Conservation (phyloP, 2,329 filamentous ascomycete species). For the Berkeleyomyces rouxiae region DNA sequence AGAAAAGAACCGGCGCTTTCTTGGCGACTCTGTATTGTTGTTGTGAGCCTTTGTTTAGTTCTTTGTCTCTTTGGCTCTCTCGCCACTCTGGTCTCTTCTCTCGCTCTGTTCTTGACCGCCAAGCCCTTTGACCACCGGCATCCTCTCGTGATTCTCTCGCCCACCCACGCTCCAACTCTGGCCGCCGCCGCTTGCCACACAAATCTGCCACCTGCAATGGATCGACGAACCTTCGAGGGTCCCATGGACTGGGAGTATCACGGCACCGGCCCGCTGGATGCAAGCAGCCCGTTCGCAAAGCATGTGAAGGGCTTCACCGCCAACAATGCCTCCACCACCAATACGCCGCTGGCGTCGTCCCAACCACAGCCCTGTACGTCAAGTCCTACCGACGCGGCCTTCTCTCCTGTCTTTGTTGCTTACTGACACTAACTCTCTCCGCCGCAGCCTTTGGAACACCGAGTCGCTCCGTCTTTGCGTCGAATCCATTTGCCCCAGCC, state of each 20-base stretch:
- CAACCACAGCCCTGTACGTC: neutral
- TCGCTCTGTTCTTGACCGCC: neutral
- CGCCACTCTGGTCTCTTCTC: neutral
- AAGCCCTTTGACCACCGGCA: neutral
- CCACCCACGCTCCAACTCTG: too few species aligned
- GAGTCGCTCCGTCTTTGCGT: conserved; percentile 17
- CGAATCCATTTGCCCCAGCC: conserved; percentile 22
- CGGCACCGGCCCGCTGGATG: conserved; percentile 38
- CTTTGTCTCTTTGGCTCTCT: neutral
- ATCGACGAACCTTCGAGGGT: conserved; percentile 39
- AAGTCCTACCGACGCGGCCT: neutral
- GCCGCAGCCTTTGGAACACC: neutral
- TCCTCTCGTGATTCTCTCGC: too few species aligned
- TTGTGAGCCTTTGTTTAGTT: neutral
- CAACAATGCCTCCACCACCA: conserved; percentile 13
- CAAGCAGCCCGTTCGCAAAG: conserved; percentile 40
- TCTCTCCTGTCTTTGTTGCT: neutral
- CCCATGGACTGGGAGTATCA: conserved; percentile 55
- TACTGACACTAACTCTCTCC: neutral
- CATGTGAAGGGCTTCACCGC: conserved; percentile 16
- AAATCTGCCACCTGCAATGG: conserved; percentile 23
- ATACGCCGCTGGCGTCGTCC: neutral
- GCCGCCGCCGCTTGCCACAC: neutral
- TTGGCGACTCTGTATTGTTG: neutral
- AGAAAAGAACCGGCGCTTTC: neutral